Base-by-base conservation (phyloP, 257 asterid genomes). In the Galeopsis tetrahit region DNA sequence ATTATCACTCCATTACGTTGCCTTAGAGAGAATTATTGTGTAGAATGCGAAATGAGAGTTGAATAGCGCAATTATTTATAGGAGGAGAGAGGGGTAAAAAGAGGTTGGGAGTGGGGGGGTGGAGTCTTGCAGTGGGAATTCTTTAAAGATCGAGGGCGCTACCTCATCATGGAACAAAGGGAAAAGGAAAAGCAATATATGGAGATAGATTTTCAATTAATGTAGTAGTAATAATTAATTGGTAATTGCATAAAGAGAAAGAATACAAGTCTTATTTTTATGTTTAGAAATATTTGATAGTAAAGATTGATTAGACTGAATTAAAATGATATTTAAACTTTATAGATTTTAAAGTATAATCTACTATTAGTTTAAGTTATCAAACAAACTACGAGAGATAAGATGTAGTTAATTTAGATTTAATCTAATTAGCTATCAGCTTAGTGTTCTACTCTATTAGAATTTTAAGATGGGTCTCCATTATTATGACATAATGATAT, bases 81-180 rank as follows among this genome's bases (percentile, higher is more conserved):
- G 86, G 67, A 61, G 56, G 48, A 38, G 72, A 10, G 71, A 44
- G 34, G 13, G 17, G 28, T 21, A 21, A 21, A 21, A 21, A 21
- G 28, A 21, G 28, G 28, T 21, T 21, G 28, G 28, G 58, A 40
- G 52, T 40, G 55, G 67, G 57, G 34, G 33, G 32, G 10, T 79
- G 78, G 86, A 79, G 84, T 81, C 75, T 78, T 76, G 82, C 82
- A 81, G 84, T 84, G 86, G 88, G 76, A 77, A 81, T 55, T 79
- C 82, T 63, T 84, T 81, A 81, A 84, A 72, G 78, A 46, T 74
- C 68, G n/a, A n/a, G n/a, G 28, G 28, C 28, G 0, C 0, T 21
- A 21, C 1, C 9, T 76, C 80, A 72, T 73, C 66, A 79, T 74
- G 66, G 48, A 74, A 21, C 1, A 21, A 21, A 21, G 28, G 28